These are phyloP conservation scores for Tylopilus felleus DNA, from an alignment of 768 basidiomycete species.

Conservation along the genomic window DNA sequence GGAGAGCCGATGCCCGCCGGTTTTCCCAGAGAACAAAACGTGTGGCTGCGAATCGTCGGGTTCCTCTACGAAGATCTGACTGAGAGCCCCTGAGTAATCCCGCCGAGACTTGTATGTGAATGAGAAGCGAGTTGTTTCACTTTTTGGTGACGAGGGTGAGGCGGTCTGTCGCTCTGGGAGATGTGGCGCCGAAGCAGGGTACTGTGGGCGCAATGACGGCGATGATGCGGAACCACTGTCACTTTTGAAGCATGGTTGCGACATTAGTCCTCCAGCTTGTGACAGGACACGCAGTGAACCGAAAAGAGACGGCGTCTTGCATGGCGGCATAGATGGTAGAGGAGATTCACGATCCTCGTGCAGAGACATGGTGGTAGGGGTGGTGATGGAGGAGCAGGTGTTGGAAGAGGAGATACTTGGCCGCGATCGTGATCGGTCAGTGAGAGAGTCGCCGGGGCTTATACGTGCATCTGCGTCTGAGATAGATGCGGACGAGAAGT, in stretches of 20 bases:
- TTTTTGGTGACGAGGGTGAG: conserved; percentile 29
- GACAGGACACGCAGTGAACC: conserved; percentile 33
- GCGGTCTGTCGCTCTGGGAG: conserved; percentile 36
- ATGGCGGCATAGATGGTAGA: conserved; percentile 37
- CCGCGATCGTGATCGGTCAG: conserved; percentile 49
- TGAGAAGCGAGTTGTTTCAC: conserved; percentile 32
- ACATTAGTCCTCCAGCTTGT: conserved; percentile 23
- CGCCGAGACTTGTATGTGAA: conserved; percentile 25
- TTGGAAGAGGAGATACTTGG: conserved; percentile 61
- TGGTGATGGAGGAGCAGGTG: conserved; percentile 48
- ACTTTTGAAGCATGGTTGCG: conserved; percentile 34
- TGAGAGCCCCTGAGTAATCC: conserved; percentile 7
- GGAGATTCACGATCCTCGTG: conserved; percentile 40
- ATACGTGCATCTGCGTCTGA: conserved; percentile 43
- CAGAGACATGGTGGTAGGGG: conserved; percentile 31
- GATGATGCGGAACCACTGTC: conserved; percentile 26
- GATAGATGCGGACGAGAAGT: conserved; percentile 52
- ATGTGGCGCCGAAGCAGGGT: conserved; percentile 39
- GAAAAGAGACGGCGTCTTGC: conserved; percentile 32
- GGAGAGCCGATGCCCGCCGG: conserved; percentile 26
- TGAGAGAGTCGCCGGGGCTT: conserved; percentile 39
- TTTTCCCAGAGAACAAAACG: conserved; percentile 28
- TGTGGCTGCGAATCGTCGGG: conserved; percentile 27
- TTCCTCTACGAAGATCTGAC: conserved; percentile 28
- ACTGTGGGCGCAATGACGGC: conserved; percentile 36